Base-by-base conservation (phyloP, 371 early-diverging fungal genomes). In the Batkoa obscura region DNA sequence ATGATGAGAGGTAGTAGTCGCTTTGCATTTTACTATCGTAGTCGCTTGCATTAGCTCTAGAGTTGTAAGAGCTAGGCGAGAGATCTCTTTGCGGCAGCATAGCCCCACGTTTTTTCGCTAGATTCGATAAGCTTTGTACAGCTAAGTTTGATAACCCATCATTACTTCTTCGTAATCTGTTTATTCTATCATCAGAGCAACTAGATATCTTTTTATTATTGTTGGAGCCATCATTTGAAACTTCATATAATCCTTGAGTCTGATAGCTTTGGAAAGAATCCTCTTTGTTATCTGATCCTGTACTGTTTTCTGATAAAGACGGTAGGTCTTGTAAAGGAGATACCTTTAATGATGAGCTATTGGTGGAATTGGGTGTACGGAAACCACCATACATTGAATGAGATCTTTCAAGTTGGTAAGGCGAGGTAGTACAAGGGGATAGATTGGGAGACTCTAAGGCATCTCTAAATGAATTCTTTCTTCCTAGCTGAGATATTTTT, bases 341-440 rank as follows among this genome's bases (percentile, higher is more conserved):
- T 45, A 45, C 23, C 23, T 45, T 45, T 4, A 23, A 15, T 45
- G 45, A 45, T 15, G 45, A 45, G 6, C 15, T 15, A 23, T 23
- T 45, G 45, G 15, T 45, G 13, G 45, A 45, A 23, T 23, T 45
- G 15, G 50, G 15, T 50, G 50, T 6, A 38, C 39, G 35, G 30
- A 53, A 53, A 9, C 53, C 53, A 37, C 53, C 53, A 30, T 53
- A 53, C 53, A 53, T 53, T 6, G 53, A 53, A n/a, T 53, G 53
- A 15, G 53, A 53, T 13, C 53, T 9, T 23, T 53, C 53, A 12
- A 53, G 37, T 12, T 39, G 23, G 39, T 41, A 15, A 36, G 13
- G n/a, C 17, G 12, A 2, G 10, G 17, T 39, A n/a, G 15, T 13
- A 23, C 15, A 8, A 6, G 53, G 53, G 2, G 53, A 53, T 3